Evolutionary conservation across 139 green algal genomes (phyloP).

Genomic region (Chlamydomonas urium): DNA sequence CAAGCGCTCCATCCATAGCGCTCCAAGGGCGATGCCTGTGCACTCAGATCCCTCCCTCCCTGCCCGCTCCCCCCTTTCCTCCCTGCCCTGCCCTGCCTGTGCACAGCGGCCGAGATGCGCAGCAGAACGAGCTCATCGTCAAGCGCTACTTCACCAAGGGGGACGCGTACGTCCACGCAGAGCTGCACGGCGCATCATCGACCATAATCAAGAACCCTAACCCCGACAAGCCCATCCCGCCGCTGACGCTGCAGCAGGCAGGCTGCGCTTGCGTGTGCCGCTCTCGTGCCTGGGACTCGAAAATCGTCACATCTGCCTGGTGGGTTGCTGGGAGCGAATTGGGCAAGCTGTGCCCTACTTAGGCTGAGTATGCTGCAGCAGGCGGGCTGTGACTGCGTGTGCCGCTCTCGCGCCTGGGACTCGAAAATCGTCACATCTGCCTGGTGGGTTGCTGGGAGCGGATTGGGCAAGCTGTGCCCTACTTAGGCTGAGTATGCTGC

Average conservation of each 20-base stretch:
- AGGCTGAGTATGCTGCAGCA: no score
- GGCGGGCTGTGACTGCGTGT: slow-evolving; percentile 82
- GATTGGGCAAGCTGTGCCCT: no score
- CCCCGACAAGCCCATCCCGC: slow-evolving; percentile 55
- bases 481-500: no score
- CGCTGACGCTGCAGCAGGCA: slow-evolving; percentile 72
- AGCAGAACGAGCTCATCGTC: slow-evolving; percentile 96
- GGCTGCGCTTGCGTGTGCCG: slow-evolving; percentile 83
- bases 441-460: slow-evolving; percentile 98
- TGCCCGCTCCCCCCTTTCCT: no score
- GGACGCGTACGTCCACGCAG: slow-evolving; percentile 90
- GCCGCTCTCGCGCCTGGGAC: slow-evolving; percentile 87
- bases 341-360: no score
- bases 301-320: slow-evolving; percentile 87
- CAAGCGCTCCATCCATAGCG: no score
- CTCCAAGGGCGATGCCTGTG: no score
- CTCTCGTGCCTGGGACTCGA: slow-evolving; percentile 84
- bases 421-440: slow-evolving; percentile 85
- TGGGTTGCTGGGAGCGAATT: no score
- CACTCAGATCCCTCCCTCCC: no score
- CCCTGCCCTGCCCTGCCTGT: no score
- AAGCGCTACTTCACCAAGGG: slow-evolving; percentile 67
- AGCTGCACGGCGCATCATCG: slow-evolving; percentile 88
- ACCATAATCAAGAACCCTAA: slow-evolving; percentile 82
- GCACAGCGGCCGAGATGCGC: slow-evolving; percentile 73